Percentiles rank a stretch among this genome's conserved stretches.
Evolutionary conservation across 768 basidiomycete species (phyloP).

Genomic region (Naganishia kalamii): DNA sequence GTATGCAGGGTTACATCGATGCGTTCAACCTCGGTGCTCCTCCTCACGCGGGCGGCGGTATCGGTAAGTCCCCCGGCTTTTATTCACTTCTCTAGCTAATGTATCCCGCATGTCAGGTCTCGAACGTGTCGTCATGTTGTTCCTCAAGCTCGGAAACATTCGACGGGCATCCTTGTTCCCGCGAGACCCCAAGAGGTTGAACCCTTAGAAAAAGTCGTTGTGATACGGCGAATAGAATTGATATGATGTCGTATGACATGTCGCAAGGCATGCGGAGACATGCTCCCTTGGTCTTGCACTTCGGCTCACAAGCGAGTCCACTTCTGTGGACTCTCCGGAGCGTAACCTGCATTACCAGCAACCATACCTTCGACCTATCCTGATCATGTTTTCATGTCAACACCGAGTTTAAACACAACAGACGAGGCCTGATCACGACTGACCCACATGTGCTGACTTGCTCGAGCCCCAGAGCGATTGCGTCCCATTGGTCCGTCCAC

Average conservation of each 20-base stretch:
- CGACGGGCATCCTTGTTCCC: constrained; percentile 89
- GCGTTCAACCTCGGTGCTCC: constrained; percentile 91
- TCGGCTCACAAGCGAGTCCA: no score
- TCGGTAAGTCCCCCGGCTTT: constrained; percentile 51
- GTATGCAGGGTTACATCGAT: constrained; percentile 87
- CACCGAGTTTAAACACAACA: no score
- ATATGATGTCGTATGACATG: not conserved
- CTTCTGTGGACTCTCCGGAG: no score
- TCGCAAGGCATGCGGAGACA: not conserved
- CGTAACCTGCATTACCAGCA: no score
- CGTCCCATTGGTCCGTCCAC: no score
- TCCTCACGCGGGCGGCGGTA: constrained; percentile 94
- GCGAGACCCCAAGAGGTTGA: constrained; percentile 88
- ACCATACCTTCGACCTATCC: no score
- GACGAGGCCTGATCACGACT: no score
- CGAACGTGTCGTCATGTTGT: constrained; percentile 94
- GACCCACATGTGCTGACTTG: no score
- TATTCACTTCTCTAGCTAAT: constrained; percentile 3
- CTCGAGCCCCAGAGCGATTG: no score
- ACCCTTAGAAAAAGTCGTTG: constrained; percentile 56
- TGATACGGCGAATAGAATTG: not conserved
- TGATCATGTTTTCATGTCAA: no score
- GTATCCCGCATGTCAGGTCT: constrained; percentile 49
- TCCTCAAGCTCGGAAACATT: constrained; percentile 94
- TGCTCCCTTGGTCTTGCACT: not conserved